phyloP scores from a whole-genome alignment of 768 basidiomycete genomes.

The Leccinum imitatum region DNA sequence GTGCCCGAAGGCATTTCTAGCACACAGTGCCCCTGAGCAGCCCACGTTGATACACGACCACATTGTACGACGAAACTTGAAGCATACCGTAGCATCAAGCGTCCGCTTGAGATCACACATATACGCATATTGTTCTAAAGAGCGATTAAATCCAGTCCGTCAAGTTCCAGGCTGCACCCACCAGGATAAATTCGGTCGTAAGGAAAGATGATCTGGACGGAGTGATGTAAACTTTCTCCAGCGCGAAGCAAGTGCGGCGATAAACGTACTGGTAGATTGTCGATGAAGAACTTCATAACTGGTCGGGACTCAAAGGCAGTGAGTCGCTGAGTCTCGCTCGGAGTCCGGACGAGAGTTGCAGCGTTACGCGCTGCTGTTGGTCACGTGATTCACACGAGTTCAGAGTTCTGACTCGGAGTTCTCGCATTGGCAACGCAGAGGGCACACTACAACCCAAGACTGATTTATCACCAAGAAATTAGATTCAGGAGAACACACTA shows the following conservation, averaged over 20 bases:
- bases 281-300: slow-evolving; percentile 79
- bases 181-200: slow-evolving; percentile 97
- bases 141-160: slow-evolving; percentile 8
- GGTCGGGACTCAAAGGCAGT: background rate
- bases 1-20: slow-evolving; percentile 99
- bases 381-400: slow-evolving; percentile 18
- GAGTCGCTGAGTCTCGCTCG: background rate
- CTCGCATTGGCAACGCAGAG: too few relatives aligned
- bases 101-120: slow-evolving; percentile 99
- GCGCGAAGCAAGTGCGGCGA: background rate
- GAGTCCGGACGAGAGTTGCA: background rate
- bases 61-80: background rate
- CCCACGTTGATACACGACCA: background rate
- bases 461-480: background rate
- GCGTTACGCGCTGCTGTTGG: background rate
- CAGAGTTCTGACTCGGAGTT: too few relatives aligned
- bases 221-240: background rate
- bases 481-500: background rate
- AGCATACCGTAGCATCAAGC: slow-evolving; percentile 83
- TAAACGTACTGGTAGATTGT: slow-evolving; percentile 68
- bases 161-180: slow-evolving; percentile 32
- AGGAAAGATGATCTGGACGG: slow-evolving; percentile 76
- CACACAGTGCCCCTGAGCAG: slow-evolving; percentile 90
- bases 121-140: slow-evolving; percentile 94
- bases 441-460: too few relatives aligned